Percentiles rank a stretch among this genome's conserved stretches.
phyloP scores from a whole-genome alignment of 805 yeast species.

The Suhomyces faveliae region DNA sequence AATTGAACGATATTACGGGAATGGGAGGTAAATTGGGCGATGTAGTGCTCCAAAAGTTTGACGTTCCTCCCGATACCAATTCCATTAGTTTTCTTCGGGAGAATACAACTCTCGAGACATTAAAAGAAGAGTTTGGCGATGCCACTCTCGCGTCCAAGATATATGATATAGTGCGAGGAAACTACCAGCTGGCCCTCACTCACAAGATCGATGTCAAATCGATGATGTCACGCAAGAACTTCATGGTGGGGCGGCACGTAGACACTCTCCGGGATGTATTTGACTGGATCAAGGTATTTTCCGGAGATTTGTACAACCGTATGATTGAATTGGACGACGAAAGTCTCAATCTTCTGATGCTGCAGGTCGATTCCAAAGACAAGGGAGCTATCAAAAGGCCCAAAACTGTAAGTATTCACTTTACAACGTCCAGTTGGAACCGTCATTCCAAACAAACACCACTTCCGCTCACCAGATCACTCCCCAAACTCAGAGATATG shows the following conservation, averaged over 20 bases:
- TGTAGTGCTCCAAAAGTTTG: slow-evolving; percentile 47
- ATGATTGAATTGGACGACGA: slow-evolving; percentile 76
- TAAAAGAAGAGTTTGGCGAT: slow-evolving; percentile 30
- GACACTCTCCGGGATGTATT: slow-evolving; percentile 52
- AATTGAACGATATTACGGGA: slow-evolving; percentile 78
- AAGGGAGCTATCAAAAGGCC: slow-evolving; percentile 46
- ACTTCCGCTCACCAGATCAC: slow-evolving; percentile 33
- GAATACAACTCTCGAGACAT: slow-evolving; percentile 34
- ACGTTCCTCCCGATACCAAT: slow-evolving; percentile 47
- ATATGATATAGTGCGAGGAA: slow-evolving; percentile 65
- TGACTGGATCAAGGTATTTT: slow-evolving; percentile 80
- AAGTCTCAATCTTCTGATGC: slow-evolving; percentile 28
- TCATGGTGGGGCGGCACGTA: slow-evolving; percentile 55
- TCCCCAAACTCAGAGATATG: slow-evolving; percentile 28
- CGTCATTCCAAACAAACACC: slow-evolving; percentile 44
- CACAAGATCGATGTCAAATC: slow-evolving; percentile 67
- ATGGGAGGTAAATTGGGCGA: slow-evolving; percentile 90
- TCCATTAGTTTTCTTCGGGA: slow-evolving; percentile 50
- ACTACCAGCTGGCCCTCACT: slow-evolving; percentile 50
- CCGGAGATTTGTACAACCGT: slow-evolving; percentile 73
- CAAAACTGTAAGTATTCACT: slow-evolving; percentile 47
- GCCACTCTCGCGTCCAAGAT: slow-evolving; percentile 54
- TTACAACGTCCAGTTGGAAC: slow-evolving; percentile 20
- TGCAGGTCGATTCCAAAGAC: slow-evolving; percentile 20
- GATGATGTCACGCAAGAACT: slow-evolving; percentile 87